Evolutionary conservation across 2,329 filamentous ascomycete species (phyloP), one percentile per base, ranked within the genome.

Genomic region (Exutisphaerella laricina): DNA sequence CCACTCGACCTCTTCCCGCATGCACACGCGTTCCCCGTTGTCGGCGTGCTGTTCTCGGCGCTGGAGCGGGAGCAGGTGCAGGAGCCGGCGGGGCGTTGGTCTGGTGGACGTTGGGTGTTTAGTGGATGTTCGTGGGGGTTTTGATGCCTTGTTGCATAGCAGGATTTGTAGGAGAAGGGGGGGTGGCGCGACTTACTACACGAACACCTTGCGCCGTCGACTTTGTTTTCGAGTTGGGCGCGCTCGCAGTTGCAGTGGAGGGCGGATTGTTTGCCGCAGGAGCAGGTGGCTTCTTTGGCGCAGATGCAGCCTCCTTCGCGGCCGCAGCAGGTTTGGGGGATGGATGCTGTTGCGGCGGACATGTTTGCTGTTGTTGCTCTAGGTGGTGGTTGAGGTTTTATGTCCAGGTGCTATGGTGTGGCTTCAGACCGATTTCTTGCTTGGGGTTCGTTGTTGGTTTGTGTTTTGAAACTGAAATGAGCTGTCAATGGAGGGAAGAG

Each of bases 171-270:
- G 23, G 23, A 26, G 6, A 12, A 7, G 23, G 23, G 6, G 23
- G 6, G 23, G 23, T 26, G 23, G 23, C 6, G 13, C 30, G 41
- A 71, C 71, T 52, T 70, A 76, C 87, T 79, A 73, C 88, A 94
- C 33, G 85, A 88, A 75, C 88, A 95, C 56, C 86, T 76, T 28
- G 85, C 75, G 5, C 87, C 87, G 5, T 72, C 66, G 43, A 86
- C 64, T 30, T 70, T 69, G 74, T 96, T 96, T 74, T 96, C 89
- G n/a, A 72, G 68, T 4, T 74, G 52, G 3, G 88, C 77, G 67
- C 87, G 89, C 58, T 79, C 79, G 71, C 90, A 96, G 50, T 74
- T 84, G 78, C 90, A 97, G 65, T 89, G 75, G 36, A 95, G 79
- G 38, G 90, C 90, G 3, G 81, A 79, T 64, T 92, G 78, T 73